A percentile compares a stretch with the other conserved stretches of the same genome.
phyloP scores from a whole-genome alignment of 2,329 filamentous ascomycete species.

The Talaromyces amestolkiae region DNA sequence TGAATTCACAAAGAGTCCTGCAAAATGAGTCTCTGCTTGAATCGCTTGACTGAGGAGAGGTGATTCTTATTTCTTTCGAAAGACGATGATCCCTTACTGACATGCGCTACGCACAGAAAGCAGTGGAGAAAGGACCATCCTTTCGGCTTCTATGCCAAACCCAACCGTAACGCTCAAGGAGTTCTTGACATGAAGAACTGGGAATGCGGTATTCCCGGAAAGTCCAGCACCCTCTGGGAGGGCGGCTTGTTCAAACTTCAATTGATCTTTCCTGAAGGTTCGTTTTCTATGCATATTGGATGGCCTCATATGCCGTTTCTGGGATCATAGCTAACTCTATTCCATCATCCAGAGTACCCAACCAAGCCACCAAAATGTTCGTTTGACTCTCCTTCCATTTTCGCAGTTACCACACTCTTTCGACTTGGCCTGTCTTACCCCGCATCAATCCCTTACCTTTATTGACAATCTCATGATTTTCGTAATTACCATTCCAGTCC shows the following conservation, averaged over 20 bases:
- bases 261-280: slow-evolving; percentile 89
- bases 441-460: not conserved
- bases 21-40: slow-evolving; percentile 19
- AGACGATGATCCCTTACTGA: not conserved
- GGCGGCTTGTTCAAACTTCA: slow-evolving; percentile 95
- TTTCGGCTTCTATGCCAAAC: slow-evolving; percentile 94
- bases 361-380: slow-evolving; percentile 98
- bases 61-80: not conserved
- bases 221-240: slow-evolving; percentile 96
- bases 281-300: slow-evolving; percentile 34
- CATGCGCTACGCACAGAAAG: slow-evolving; percentile 60
- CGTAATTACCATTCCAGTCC: too few species aligned
- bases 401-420: not conserved
- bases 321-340: slow-evolving; percentile 20
- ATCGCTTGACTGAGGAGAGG: slow-evolving; percentile 19
- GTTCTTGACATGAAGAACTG: slow-evolving; percentile 89
- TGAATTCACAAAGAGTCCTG: not conserved
- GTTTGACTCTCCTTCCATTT: slow-evolving; percentile 32
- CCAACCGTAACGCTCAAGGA: slow-evolving; percentile 73
- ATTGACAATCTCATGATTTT: not conserved
- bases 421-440: not conserved
- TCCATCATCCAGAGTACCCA: slow-evolving; percentile 71
- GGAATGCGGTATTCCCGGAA: slow-evolving; percentile 95
- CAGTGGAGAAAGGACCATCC: slow-evolving; percentile 97
- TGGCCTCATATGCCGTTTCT: not conserved